These are phyloP conservation scores for Oryza meyeriana DNA, from an alignment of 176 grass and related monocot species.

Conservation along the genomic window DNA sequence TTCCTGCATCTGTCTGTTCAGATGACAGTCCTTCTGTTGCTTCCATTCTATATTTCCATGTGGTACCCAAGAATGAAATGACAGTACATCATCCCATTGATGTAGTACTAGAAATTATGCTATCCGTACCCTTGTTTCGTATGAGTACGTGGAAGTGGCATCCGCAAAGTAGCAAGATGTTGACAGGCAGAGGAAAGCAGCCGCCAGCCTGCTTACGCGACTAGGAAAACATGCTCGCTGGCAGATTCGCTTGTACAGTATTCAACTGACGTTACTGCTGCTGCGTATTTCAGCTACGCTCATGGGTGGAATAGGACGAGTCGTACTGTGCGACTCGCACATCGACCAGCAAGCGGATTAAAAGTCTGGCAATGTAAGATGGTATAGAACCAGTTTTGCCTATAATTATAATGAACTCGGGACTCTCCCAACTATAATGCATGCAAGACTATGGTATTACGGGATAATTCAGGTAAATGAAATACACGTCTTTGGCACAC, in stretches of 20 bases:
- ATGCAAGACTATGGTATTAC: conserved; percentile 3
- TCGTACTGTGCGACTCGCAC: neutral
- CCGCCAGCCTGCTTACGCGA: too few species aligned
- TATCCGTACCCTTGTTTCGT: too few species aligned
- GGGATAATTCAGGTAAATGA: conserved; percentile 19
- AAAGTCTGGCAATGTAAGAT: too few species aligned
- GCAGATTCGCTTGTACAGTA: too few species aligned
- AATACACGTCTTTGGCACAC: conserved; percentile 31
- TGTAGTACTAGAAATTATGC: neutral
- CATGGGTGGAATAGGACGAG: neutral
- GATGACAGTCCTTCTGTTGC: neutral
- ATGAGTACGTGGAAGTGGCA: neutral
- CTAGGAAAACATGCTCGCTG: too few species aligned
- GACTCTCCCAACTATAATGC: neutral
- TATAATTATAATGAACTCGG: too few species aligned
- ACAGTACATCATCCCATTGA: neutral
- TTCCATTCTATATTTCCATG: neutral
- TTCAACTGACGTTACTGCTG: too few species aligned
- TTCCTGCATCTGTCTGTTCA: neutral
- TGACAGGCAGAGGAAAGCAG: too few species aligned
- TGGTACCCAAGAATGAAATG: neutral
- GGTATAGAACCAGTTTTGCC: too few species aligned
- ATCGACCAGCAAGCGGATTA: neutral
- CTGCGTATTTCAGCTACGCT: neutral
- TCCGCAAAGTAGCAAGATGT: neutral